Base-by-base conservation (phyloP, 306 rosid genomes). In the Inga laurina region DNA sequence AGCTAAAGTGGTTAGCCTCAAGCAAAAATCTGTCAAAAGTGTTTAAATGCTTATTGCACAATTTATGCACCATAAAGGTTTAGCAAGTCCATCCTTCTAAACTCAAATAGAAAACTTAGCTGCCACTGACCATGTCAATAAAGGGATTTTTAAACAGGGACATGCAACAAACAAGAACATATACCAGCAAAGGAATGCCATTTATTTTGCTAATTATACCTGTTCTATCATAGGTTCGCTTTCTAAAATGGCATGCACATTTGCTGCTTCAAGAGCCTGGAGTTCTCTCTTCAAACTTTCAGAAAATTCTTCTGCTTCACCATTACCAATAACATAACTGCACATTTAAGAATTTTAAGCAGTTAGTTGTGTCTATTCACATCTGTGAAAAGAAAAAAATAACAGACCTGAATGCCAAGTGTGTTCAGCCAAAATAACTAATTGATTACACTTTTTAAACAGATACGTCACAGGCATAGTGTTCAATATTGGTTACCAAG, bases 231-330 rank as follows among this genome's bases (percentile, higher is more conserved):
- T 85, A 51, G 99, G 99, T 86, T 92, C 97, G 30, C 97, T 94
- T 88, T 92, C 97, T 88, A 96, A 87, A 88, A 97, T 90, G 82
- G 98, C 97, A 84, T 97, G 99, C 82, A 97, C 99, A 69, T 97
- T 97, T 81, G 98, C 98, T 76, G 99, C 98, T 91, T 97, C 99
- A 84, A 94, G 85, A 88, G 98, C 99, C 76, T 88, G 95, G 84
- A 97, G 95, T 89, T 97, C 98, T 88, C 97, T 86, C 88, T 94
- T 97, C 90, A 97, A 82, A 89, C 99, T 91, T 89, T 94, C 99
- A 72, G 98, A 94, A 91, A 97, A 97, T 82, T 88, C 98, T 80
- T 94, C 98, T 48, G 99, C 98, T 88, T 97, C 99, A 73, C 99
- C 99, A 88, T 90, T 87, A 59, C 99, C 98, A 91, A 92, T 91